Evolutionary conservation across 23 red algal genomes (phyloP).

Genomic region (Agarophyton chilense): DNA sequence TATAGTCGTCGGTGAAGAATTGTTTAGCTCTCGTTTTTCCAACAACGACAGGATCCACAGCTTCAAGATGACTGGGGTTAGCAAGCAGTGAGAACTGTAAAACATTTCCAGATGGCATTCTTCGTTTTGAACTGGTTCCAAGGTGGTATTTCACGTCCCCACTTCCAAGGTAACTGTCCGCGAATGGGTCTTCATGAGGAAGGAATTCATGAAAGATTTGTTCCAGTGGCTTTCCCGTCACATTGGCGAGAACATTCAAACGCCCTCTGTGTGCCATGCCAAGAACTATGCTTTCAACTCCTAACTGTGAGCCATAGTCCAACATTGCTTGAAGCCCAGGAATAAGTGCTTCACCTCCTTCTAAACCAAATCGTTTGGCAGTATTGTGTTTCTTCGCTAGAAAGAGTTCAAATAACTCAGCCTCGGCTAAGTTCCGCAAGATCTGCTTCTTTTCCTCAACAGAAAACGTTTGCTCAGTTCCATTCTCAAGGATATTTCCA

Average conservation of each 20-base stretch:
- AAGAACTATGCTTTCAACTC: slow-evolving; percentile 91
- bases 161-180: slow-evolving; percentile 89
- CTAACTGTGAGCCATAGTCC: slow-evolving; percentile 84
- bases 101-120: slow-evolving; percentile 72
- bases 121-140: slow-evolving; percentile 73
- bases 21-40: slow-evolving; percentile 99
- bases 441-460: slow-evolving; percentile 85
- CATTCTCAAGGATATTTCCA: slow-evolving; percentile 84
- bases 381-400: slow-evolving; percentile 90
- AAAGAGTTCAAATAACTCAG: slow-evolving; percentile 96
- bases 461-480: slow-evolving; percentile 64
- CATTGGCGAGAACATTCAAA: slow-evolving; percentile 94
- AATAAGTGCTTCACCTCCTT: slow-evolving; percentile 94
- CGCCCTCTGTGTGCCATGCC: slow-evolving; percentile 98
- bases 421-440: slow-evolving; percentile 76
- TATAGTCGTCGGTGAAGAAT: slow-evolving; percentile 90
- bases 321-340: slow-evolving; percentile 95
- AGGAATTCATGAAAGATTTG: slow-evolving; percentile 99
- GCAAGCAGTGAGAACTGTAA: slow-evolving; percentile 96
- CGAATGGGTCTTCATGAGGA: slow-evolving; percentile 89
- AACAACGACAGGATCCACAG: slow-evolving; percentile 97
- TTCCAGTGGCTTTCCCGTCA: slow-evolving; percentile 84
- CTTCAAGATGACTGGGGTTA: slow-evolving; percentile 98
- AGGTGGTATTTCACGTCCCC: slow-evolving; percentile 99
- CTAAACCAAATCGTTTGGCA: slow-evolving; percentile 96